Evolutionary conservation across 2,329 filamentous ascomycete genomes (phyloP), one percentile per base, ranked within the genome.

Genomic region (Stagonosporopsis rhizophila): DNA sequence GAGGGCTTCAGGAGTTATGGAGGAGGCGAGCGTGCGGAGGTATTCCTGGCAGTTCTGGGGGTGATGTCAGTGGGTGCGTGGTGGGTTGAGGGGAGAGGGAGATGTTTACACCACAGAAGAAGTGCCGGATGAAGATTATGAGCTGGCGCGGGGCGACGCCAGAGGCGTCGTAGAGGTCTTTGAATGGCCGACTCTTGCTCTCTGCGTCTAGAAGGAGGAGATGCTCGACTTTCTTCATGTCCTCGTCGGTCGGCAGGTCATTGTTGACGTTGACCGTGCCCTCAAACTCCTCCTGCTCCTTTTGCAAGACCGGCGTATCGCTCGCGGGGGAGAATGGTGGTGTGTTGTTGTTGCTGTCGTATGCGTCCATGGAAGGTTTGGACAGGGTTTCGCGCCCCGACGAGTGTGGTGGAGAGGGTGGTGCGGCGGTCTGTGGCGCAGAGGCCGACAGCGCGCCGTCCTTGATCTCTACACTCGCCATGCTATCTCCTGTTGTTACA

Each of bases 101-200:
- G 12, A 20, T 9, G 82, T 88, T 74, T 81, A 91, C 89, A 32
- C 89, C 89, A 71, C 90, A 92, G 80, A 90, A 92, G 76, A 92
- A 93, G 77, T 92, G 89, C 40, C 90, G 83, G 54, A 93, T 82
- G 70, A 93, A 92, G 63, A 92, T 85, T 38, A 92, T 76, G 28
- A 93, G 80, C 25, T 90, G 85, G 2, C 86, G 60, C 1, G 70
- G 68, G 30, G 74, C 75, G 8, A 72, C 66, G 14, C 69, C 73
- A 6, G 70, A 66, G 40, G 70, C 74, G 23, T 64, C 54, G 52
- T 76, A 76, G 27, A 78, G 57, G 27, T 72, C 71, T 52, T 69
- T 74, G 68, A 77, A 78, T 8, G 73, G 71, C 22, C 68, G 56
- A 28, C 68, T 72, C 47, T 72, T 63, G 1, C 76, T 74, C 34